Conservation (phyloP, 352 stramenopile genomes). For the Phytophthora citricola region DNA sequence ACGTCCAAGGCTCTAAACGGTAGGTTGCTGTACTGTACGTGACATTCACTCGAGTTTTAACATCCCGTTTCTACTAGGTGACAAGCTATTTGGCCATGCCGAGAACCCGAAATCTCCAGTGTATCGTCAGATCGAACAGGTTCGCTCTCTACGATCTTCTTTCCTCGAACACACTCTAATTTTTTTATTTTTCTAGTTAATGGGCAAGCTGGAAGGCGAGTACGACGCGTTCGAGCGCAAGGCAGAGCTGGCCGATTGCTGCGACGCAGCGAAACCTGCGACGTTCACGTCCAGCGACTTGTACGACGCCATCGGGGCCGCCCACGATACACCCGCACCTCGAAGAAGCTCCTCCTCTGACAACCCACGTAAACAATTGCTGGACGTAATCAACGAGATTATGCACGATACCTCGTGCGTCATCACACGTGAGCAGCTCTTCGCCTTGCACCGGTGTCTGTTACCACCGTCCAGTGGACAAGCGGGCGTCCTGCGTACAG, state of each 20-base stretch:
- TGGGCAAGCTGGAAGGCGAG: conserved; percentile 51
- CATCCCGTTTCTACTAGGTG: conserved; percentile 25
- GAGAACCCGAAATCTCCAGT: conserved; percentile 70
- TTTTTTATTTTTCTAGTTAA: conserved; percentile 35
- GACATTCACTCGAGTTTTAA: conserved; percentile 2
- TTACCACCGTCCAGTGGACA: conserved; percentile 49
- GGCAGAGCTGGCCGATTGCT: conserved; percentile 44
- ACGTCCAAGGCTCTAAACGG: conserved; percentile 32
- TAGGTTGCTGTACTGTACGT: conserved; percentile 6
- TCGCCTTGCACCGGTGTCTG: conserved; percentile 64
- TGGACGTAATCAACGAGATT: conserved; percentile 73
- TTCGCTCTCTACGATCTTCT: conserved; percentile 18
- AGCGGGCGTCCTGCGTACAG: conserved; percentile 58
- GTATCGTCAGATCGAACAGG: conserved; percentile 59
- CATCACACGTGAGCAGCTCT: conserved; percentile 66
- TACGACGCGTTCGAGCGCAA: conserved; percentile 67
- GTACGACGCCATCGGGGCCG: conserved; percentile 74
- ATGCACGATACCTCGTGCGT: conserved; percentile 61
- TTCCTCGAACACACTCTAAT: background rate
- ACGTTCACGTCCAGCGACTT: conserved; percentile 73
- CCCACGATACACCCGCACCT: conserved; percentile 48
- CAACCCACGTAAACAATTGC: conserved; percentile 45
- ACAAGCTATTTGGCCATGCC: conserved; percentile 53
- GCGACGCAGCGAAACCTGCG: conserved; percentile 41
- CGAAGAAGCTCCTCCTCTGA: conserved; percentile 14